These are phyloP conservation scores for Eimeria maxima DNA, from an alignment of 169 alveolate genomes.

Conservation along the genomic window DNA sequence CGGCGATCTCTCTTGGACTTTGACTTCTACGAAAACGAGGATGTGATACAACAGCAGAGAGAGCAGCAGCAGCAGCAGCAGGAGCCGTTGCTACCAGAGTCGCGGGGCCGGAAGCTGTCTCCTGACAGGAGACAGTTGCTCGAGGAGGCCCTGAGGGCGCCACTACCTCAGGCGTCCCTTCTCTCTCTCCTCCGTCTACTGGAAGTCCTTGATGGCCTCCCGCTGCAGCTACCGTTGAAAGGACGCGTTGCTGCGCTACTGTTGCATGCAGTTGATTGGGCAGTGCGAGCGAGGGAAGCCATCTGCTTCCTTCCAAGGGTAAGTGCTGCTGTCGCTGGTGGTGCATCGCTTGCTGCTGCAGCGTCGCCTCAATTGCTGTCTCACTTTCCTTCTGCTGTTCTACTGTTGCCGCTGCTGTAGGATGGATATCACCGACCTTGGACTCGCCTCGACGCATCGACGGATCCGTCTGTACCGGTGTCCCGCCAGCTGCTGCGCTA, in stretches of 20 bases:
- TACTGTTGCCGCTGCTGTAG: conserved; percentile 69
- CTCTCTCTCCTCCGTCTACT: conserved; percentile 79
- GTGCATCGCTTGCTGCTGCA: neutral
- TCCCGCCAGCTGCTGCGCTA: conserved; percentile 68
- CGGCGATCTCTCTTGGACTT: conserved; percentile 77
- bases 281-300: conserved; percentile 85
- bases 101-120: conserved; percentile 20
- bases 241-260: conserved; percentile 83
- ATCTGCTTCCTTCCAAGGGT: conserved; percentile 80
- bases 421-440: conserved; percentile 74
- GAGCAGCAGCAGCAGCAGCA: conserved; percentile 79
- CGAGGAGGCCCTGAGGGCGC: conserved; percentile 68
- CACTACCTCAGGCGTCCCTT: conserved; percentile 74
- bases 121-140: conserved; percentile 23
- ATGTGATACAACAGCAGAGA: conserved; percentile 64
- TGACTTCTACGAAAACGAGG: conserved; percentile 77
- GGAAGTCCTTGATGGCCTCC: conserved; percentile 81
- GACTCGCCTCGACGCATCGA: conserved; percentile 75
- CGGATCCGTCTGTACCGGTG: conserved; percentile 31
- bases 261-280: conserved; percentile 84
- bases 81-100: conserved; percentile 67
- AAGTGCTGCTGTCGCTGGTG: neutral
- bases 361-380: neutral
- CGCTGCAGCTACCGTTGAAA: conserved; percentile 84
- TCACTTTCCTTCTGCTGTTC: neutral